These are phyloP conservation scores for Dunaliella primolecta DNA, from an alignment of 139 green algal species.

Conservation along the genomic window DNA sequence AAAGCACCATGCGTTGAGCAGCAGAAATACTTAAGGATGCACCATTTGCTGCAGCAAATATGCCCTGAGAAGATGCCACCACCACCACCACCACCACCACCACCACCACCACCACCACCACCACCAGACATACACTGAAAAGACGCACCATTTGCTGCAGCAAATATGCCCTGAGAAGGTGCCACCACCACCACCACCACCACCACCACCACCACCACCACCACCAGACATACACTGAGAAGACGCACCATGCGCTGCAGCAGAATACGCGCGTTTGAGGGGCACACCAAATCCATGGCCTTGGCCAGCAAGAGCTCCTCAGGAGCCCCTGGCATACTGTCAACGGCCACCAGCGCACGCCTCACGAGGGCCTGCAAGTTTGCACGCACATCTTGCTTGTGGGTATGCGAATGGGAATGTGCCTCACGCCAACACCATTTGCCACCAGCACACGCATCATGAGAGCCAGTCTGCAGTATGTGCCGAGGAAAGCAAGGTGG, in stretches of 20 bases:
- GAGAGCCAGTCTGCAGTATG: too few relatives aligned
- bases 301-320: not conserved
- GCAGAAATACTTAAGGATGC: too few relatives aligned
- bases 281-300: not conserved
- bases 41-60: too few relatives aligned
- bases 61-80: not conserved
- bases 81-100: not conserved
- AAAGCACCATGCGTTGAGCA: too few relatives aligned
- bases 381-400: too few relatives aligned
- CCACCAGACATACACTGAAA: not conserved
- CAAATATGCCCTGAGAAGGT: too few relatives aligned
- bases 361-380: not conserved
- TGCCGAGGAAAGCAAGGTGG: too few relatives aligned
- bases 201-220: too few relatives aligned
- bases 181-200: too few relatives aligned
- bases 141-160: not conserved
- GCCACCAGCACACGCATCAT: too few relatives aligned
- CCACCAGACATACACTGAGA: not conserved
- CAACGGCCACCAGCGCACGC: not conserved
- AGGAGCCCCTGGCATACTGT: not conserved
- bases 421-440: too few relatives aligned
- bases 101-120: not conserved
- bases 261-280: slow-evolving; percentile 4
- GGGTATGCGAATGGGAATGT: too few relatives aligned
- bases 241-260: not conserved